Percentiles rank a stretch among this genome's conserved stretches.
Evolutionary conservation across 2,329 filamentous ascomycete species (phyloP).

Genomic region (Xylaria digitata): DNA sequence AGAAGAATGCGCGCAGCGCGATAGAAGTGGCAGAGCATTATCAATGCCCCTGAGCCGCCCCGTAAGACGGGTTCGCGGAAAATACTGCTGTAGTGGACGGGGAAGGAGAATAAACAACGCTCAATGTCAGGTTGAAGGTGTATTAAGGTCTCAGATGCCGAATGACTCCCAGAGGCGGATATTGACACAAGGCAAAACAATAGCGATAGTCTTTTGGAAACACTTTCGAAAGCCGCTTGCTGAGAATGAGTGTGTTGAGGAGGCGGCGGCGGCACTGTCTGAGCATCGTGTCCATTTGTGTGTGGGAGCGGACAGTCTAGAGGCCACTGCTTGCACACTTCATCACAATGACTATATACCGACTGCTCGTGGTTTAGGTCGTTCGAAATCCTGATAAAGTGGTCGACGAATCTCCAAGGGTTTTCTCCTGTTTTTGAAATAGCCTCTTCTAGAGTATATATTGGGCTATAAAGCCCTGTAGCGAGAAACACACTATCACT

Average conservation of each 20-base stretch:
- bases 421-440: constrained; percentile 16
- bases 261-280: background rate
- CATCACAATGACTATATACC: background rate
- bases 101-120: constrained; percentile 28
- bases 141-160: constrained; percentile 1
- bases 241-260: background rate
- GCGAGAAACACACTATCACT: constrained; percentile 27
- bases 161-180: background rate
- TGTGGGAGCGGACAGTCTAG: background rate
- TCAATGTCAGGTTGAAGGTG: constrained; percentile 17
- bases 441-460: constrained; percentile 24
- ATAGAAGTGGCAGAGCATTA: constrained; percentile 29
- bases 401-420: constrained; percentile 17
- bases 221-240: background rate
- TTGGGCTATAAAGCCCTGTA: constrained; percentile 23
- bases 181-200: constrained; percentile 24
- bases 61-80: constrained; percentile 22
- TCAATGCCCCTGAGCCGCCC: constrained; percentile 18
- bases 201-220: constrained; percentile 27
- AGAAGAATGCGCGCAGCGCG: constrained; percentile 25
- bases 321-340: background rate
- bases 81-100: constrained; percentile 24
- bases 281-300: background rate
- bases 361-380: background rate
- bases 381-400: constrained; percentile 15